Percentiles rank a stretch among this genome's conserved stretches.
Conservation (phyloP, 768 basidiomycete genomes). For the Guyanaporus albipodus region DNA sequence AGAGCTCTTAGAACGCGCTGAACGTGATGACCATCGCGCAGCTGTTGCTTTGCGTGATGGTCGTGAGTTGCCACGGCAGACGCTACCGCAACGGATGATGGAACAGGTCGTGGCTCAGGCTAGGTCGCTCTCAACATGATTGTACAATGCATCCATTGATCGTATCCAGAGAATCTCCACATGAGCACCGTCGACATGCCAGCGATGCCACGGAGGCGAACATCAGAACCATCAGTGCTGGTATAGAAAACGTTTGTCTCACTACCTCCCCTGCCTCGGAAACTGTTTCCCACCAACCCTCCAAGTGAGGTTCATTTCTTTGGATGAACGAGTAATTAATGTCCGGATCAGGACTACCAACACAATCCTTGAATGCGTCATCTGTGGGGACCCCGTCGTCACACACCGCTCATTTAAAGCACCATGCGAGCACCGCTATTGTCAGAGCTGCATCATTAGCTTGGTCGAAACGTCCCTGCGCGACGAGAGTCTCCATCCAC, state of each 20-base stretch:
- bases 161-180: constrained; percentile 1
- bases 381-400: constrained; percentile 38
- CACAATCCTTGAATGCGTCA: constrained; percentile 30
- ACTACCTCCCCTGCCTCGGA: neutral
- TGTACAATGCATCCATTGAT: constrained; percentile 1
- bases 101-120: neutral
- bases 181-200: neutral
- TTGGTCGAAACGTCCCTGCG: constrained; percentile 40
- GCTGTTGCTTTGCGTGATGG: constrained; percentile 38
- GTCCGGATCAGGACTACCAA: neutral
- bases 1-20: constrained; percentile 33
- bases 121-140: constrained; percentile 2
- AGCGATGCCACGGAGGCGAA: neutral
- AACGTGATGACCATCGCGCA: constrained; percentile 39
- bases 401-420: constrained; percentile 31
- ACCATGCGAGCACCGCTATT: constrained; percentile 47
- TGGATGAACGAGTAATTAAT: neutral
- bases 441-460: constrained; percentile 38
- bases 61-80: constrained; percentile 14
- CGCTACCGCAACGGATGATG: constrained; percentile 13
- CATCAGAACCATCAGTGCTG: neutral
- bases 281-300: neutral
- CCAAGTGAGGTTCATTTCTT: constrained; percentile 2
- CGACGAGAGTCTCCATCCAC: constrained; percentile 51
- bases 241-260: constrained; percentile 3